Conservation (phyloP, 352 stramenopile species). For the Peronospora belbahrii region DNA sequence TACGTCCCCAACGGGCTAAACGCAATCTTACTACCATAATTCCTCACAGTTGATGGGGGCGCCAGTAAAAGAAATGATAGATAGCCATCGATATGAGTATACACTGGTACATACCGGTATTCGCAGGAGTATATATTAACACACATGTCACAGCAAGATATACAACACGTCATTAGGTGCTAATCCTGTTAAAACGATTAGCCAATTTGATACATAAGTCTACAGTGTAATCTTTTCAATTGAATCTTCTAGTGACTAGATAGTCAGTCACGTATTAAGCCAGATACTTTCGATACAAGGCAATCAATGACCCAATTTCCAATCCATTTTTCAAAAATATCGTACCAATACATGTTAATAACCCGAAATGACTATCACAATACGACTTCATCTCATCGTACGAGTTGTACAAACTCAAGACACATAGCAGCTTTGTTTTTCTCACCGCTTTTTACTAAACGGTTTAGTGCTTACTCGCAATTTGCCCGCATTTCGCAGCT, state of each 20-base stretch:
- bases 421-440: too few relatives aligned
- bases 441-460: too few relatives aligned
- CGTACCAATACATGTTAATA: not conserved
- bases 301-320: conserved; percentile 69
- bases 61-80: conserved; percentile 16
- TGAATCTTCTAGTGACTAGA: conserved; percentile 92
- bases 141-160: not conserved
- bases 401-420: too few relatives aligned
- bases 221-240: conserved; percentile 89
- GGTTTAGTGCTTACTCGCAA: too few relatives aligned
- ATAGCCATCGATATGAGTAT: conserved; percentile 19
- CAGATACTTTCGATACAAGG: too few relatives aligned
- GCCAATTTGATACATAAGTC: not conserved
- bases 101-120: not conserved
- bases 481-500: too few relatives aligned
- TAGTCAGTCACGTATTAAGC: too few relatives aligned
- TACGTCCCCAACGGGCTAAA: conserved; percentile 77
- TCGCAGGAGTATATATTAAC: too few relatives aligned
- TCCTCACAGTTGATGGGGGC: conserved; percentile 14
- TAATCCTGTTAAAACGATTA: not conserved
- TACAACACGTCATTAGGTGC: not conserved
- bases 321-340: not conserved
- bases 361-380: conserved; percentile 26
- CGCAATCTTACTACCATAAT: conserved; percentile 83
- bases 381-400: not conserved